Evolutionary conservation across 2,329 filamentous ascomycete genomes (phyloP), one percentile per base, ranked within the genome.

Genomic region (Elsinoe perseae): DNA sequence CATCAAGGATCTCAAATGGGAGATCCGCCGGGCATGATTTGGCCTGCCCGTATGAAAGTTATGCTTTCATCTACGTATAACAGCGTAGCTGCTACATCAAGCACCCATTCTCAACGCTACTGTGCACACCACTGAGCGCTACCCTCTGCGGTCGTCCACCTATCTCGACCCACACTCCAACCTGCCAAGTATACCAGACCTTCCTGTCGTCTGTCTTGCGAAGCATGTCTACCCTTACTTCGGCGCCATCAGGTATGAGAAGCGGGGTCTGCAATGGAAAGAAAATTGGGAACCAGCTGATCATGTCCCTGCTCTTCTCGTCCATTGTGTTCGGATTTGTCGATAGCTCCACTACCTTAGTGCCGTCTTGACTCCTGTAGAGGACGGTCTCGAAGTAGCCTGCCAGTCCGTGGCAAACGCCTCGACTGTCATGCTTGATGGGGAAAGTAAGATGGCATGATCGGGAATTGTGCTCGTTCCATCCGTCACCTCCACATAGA

Each of bases 161-260:
- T 75, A 80, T 84, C 18, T 78, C 12, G 3, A 69, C 80, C 56
- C 85, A 96, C 9, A 87, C 88, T 70, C 97, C 93, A 1, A 96
- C 85, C 59, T 93, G 78, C 93, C 93, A 98, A 70, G 98, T 93
- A 70, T 98, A 98, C 95, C 93, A 98, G 6, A 98, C 93, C 70
- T 88, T 95, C 34, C 86, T 83, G 68, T 96, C 89, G 67, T 98
- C 92, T 0, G 93, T 97, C 72, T 95, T 88, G 52, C 93, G 82
- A 87, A 90, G 96, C 84, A 98, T 96, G 68, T 84, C 93, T 34
- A 96, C 83, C 63, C 95, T 87, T 3, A 97, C 77, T 69, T 95
- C 89, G 0, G 86, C 84, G 61, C 89, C 83, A 57, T 89, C 86
- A 0, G 93, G 92, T 62, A 95, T 83, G 67, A 89, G 87, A 12